Conservation (phyloP, 1,284 basidiomycete genomes). For the Vanrija humicola region DNA sequence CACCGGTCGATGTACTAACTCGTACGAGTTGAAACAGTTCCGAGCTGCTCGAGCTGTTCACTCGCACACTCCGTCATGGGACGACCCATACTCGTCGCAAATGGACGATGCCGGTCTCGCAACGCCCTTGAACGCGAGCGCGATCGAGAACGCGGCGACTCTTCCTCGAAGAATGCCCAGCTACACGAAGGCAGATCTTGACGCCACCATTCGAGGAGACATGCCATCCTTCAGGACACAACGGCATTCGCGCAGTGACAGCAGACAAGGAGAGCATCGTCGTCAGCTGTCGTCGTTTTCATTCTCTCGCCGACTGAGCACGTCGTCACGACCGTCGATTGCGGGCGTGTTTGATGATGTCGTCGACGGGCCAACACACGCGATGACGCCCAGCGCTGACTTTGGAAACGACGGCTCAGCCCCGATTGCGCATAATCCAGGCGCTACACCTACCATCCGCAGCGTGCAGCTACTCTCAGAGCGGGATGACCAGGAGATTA, state of each 20-base stretch:
- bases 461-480: no score
- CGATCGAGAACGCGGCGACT: background rate
- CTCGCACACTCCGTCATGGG: no score
- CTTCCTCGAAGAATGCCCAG: background rate
- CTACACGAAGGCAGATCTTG: slow-evolving; percentile 1
- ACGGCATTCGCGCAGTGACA: no score
- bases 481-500: slow-evolving; percentile 17
- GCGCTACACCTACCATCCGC: slow-evolving; percentile 4
- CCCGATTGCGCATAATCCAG: background rate
- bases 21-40: slow-evolving; percentile 36
- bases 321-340: slow-evolving; percentile 1
- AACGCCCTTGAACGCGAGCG: no score
- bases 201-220: slow-evolving; percentile 1
- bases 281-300: slow-evolving; percentile 15
- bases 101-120: no score
- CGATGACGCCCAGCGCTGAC: background rate
- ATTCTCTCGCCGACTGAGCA: slow-evolving; percentile 8
- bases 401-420: background rate
- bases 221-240: background rate
- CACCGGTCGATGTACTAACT: background rate
- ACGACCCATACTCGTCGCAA: no score
- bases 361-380: slow-evolving; percentile 4
- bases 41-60: slow-evolving; percentile 12
- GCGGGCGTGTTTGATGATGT: slow-evolving; percentile 11
- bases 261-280: slow-evolving; percentile 8